phyloP scores from a whole-genome alignment of 1,139 yeast species.

The Zygoascus meyerae region DNA sequence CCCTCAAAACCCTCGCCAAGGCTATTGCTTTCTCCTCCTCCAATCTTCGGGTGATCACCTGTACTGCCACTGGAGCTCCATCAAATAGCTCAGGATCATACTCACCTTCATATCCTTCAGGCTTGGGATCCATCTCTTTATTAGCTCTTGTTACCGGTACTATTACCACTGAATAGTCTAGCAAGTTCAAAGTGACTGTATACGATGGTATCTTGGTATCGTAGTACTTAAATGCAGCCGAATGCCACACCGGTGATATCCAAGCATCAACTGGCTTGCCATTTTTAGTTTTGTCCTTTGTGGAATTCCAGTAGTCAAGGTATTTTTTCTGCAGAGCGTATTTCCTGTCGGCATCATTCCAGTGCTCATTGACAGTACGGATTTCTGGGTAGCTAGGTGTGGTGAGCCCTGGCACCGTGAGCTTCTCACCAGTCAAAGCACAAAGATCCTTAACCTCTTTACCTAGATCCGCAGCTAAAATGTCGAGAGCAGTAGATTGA shows the following conservation, averaged over 20 bases:
- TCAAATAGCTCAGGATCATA: slow-evolving; percentile 43
- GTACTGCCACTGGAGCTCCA: slow-evolving; percentile 47
- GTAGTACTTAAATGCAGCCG: slow-evolving; percentile 41
- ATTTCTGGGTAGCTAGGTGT: slow-evolving; percentile 16
- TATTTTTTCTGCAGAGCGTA: slow-evolving; percentile 35
- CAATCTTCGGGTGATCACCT: slow-evolving; percentile 41
- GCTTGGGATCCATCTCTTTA: slow-evolving; percentile 31
- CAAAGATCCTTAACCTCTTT: slow-evolving; percentile 30
- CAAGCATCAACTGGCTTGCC: slow-evolving; percentile 47
- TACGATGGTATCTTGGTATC: slow-evolving; percentile 29
- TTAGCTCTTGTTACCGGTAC: slow-evolving; percentile 45
- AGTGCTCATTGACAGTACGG: slow-evolving; percentile 38
- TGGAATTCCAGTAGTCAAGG: slow-evolving; percentile 36
- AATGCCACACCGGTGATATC: slow-evolving; percentile 46
- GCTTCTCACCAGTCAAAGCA: slow-evolving; percentile 40
- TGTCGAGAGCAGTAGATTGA: slow-evolving; percentile 5
- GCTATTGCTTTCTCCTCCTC: slow-evolving; percentile 48
- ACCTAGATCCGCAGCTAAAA: slow-evolving; percentile 23
- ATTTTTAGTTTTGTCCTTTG: slow-evolving; percentile 32
- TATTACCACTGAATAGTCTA: slow-evolving; percentile 42
- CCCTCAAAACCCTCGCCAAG: slow-evolving; percentile 29
- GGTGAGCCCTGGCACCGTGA: slow-evolving; percentile 31
- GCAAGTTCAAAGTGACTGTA: slow-evolving; percentile 42
- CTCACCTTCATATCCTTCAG: slow-evolving; percentile 22
- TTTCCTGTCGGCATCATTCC: slow-evolving; percentile 41